Base-by-base conservation (phyloP, 768 basidiomycete species). In the Mrakia blollopis region DNA sequence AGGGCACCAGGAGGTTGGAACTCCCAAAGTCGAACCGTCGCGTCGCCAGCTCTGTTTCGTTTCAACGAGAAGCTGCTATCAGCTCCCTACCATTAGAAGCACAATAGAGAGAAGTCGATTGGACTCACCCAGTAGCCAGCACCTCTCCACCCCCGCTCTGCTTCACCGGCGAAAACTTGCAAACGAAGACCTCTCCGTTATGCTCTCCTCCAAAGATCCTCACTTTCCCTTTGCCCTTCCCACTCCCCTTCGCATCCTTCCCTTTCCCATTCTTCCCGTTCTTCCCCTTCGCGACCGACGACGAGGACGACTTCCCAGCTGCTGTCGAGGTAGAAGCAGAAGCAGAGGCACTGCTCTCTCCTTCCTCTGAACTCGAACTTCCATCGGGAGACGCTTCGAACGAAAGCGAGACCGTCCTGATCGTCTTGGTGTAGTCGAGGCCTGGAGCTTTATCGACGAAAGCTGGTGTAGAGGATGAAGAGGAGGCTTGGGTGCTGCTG, bases 11-110 rank as follows among this genome's bases (percentile, higher is more conserved):
- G 75, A n/a, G 68, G 72, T 16, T 74, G 60, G 30, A 78, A 63
- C 69, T 74, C 73, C 73, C 72, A 75, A n/a, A 78, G 69, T 30
- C 77, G 72, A 67, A 78, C 77, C 18, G 77, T 74, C 67, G 77
- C 77, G 68, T 78, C 77, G 11, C 77, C 77, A 18, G 77, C 72
- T 41, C 77, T 61, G 60, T 21, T 21, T 63, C 71, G 74, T 41
- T 37, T 6, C 37, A 4, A 69, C 25, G 41, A 32, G n/a, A 54
- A 52, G 25, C 21, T 47, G 52, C 52, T 3, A 11, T 23, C 21
- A 54, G n/a, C 63, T 16, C 28, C 25, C 63, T 65, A 8, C 37
- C 63, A 2, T 30, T 25, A 8, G 3, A 18, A 5, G 23, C n/a
- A 35, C 37, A 68, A 54, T 37, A 16, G 37, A 25, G 7, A n/a